These are phyloP conservation scores for Erodium moschatum DNA, from an alignment of 441 rosid species.

Conservation along the genomic window DNA sequence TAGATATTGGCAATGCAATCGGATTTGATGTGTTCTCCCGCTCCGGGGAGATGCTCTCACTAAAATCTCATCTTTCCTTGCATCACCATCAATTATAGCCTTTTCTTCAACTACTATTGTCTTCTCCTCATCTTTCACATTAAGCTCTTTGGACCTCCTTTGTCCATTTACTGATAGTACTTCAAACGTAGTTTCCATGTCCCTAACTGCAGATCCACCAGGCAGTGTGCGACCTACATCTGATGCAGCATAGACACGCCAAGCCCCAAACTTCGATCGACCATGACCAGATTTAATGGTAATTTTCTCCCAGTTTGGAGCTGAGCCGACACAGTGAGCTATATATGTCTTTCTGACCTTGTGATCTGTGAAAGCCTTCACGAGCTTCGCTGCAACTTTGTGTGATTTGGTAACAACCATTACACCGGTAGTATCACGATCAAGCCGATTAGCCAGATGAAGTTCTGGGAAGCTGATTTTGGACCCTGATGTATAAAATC, in stretches of 20 bases:
- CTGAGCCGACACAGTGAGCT: slow-evolving; percentile 57
- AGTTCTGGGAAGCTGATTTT: slow-evolving; percentile 33
- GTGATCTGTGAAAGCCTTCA: slow-evolving; percentile 73
- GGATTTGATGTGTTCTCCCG: slow-evolving; percentile 92
- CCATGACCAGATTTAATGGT: slow-evolving; percentile 84
- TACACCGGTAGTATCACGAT: slow-evolving; percentile 81
- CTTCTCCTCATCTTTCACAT: slow-evolving; percentile 20
- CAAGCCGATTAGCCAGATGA: slow-evolving; percentile 80
- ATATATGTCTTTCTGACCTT: slow-evolving; percentile 61
- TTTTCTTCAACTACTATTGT: slow-evolving; percentile 40
- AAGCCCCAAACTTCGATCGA: slow-evolving; percentile 78
- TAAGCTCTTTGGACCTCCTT: slow-evolving; percentile 20
- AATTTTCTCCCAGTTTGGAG: slow-evolving; percentile 55
- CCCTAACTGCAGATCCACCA: slow-evolving; percentile 66
- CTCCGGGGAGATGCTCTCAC: slow-evolving; percentile 71
- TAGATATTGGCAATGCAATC: slow-evolving; percentile 81
- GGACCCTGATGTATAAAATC: slow-evolving; percentile 23
- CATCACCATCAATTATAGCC: slow-evolving; percentile 22
- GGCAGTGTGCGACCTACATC: slow-evolving; percentile 69
- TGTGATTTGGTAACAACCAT: slow-evolving; percentile 78
- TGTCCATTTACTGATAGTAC: slow-evolving; percentile 49
- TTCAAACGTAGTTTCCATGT: slow-evolving; percentile 77
- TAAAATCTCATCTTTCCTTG: slow-evolving; percentile 42
- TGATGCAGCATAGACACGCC: slow-evolving; percentile 70
- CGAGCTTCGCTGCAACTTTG: slow-evolving; percentile 75